phyloP scores from a whole-genome alignment of 805 yeast species.

The Metschnikowia chrysomelidarum region DNA sequence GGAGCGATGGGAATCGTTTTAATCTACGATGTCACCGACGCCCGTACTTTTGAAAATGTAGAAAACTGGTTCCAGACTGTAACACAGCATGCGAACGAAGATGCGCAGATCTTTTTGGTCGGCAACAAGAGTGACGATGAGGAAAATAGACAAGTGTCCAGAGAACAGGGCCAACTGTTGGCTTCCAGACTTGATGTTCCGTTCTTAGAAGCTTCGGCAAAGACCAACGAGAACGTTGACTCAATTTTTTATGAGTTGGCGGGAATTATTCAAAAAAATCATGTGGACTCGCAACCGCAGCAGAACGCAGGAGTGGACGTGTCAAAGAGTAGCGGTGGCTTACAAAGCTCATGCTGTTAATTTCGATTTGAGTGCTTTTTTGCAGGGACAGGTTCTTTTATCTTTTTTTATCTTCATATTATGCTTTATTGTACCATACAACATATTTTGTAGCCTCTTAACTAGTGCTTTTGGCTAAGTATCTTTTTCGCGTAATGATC shows the following conservation, averaged over 20 bases:
- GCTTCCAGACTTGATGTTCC: conserved; percentile 87
- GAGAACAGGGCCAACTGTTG: conserved; percentile 86
- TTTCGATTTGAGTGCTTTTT: background rate
- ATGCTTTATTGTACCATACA: too few relatives aligned
- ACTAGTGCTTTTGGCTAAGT: too few relatives aligned
- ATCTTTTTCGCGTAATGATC: too few relatives aligned
- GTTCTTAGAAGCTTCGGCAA: conserved; percentile 95
- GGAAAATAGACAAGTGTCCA: conserved; percentile 79
- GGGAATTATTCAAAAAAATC: conserved; percentile 77
- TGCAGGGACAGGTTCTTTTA: too few relatives aligned
- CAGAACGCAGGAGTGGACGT: conserved; percentile 34
- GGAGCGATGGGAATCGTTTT: conserved; percentile 87
- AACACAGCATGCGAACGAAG: conserved; percentile 94
- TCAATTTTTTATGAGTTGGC: conserved; percentile 90
- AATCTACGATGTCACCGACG: conserved; percentile 83
- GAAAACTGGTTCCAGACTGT: conserved; percentile 96
- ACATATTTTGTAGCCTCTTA: too few relatives aligned
- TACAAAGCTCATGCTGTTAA: conserved; percentile 42
- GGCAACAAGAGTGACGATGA: conserved; percentile 95
- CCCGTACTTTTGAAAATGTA: conserved; percentile 87
- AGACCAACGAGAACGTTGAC: conserved; percentile 88
- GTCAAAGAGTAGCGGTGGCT: conserved; percentile 26
- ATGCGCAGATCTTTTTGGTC: conserved; percentile 88
- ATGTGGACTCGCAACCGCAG: conserved; percentile 42
- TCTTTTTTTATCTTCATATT: too few relatives aligned